These are phyloP conservation scores for Batrachochytrium dendrobatidis DNA, from an alignment of 371 early-diverging fungal species.

Conservation along the genomic window DNA sequence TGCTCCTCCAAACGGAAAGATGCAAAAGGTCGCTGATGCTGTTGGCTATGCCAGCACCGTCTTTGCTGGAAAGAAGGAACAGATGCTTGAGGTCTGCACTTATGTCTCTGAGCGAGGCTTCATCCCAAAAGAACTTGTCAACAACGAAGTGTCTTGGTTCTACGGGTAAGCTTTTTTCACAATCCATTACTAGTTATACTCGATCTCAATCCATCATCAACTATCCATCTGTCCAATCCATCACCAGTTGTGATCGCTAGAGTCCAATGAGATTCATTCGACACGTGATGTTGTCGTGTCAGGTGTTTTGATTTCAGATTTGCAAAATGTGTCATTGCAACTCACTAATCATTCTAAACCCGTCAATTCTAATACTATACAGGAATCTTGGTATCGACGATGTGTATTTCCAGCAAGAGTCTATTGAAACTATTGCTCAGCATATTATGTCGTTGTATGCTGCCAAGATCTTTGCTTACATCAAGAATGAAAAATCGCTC, in stretches of 20 bases:
- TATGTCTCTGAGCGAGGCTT: slow-evolving; percentile 82
- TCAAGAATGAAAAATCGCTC: slow-evolving; percentile 75
- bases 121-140: slow-evolving; percentile 82
- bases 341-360: no score
- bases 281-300: no score
- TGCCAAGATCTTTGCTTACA: slow-evolving; percentile 86
- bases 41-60: slow-evolving; percentile 29
- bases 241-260: no score
- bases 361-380: no score
- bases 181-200: background rate
- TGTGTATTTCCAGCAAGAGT: slow-evolving; percentile 91
- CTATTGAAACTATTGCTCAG: slow-evolving; percentile 83
- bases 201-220: background rate
- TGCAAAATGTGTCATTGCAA: no score
- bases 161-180: slow-evolving; percentile 60
- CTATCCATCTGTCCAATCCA: no score
- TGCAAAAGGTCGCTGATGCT: slow-evolving; percentile 3
- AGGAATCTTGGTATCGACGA: slow-evolving; percentile 96
- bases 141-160: slow-evolving; percentile 92
- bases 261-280: no score
- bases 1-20: background rate
- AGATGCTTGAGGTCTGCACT: slow-evolving; percentile 76
- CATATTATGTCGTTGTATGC: slow-evolving; percentile 95
- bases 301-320: no score
- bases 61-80: slow-evolving; percentile 77